A percentile compares a stretch with the other conserved stretches of the same genome.
Evolutionary conservation across 345 rosid genomes (phyloP).

Genomic region (Salix dunnii): DNA sequence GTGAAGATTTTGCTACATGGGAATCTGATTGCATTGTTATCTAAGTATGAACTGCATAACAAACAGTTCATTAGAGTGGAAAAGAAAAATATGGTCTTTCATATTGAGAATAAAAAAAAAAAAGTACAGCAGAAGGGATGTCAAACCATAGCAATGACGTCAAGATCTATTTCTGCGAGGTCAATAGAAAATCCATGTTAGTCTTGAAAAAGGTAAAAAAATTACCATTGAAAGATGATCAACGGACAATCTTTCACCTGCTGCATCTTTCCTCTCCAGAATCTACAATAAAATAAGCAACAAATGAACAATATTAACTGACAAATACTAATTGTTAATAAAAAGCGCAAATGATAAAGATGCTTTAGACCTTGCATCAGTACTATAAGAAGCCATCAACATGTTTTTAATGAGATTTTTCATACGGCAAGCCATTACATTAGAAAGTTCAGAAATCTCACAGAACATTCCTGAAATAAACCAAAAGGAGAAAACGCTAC

Average conservation of each 20-base stretch:
- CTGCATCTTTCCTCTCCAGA: slow-evolving; percentile 50
- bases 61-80: not conserved
- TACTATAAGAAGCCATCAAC: not conserved
- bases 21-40: not conserved
- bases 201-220: not conserved
- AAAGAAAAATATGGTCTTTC: not conserved
- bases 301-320: slow-evolving; percentile 4
- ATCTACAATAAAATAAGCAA: slow-evolving; percentile 44
- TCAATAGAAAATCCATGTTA: not conserved
- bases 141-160: not conserved
- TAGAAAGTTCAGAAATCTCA: not conserved
- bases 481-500: not conserved
- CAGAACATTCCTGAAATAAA: not conserved
- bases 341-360: not conserved
- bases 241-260: slow-evolving; percentile 41
- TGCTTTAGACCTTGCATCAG: slow-evolving; percentile 4
- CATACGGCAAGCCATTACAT: not conserved
- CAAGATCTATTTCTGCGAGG: not conserved
- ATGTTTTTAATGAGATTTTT: not conserved
- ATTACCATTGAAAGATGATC: slow-evolving; percentile 73
- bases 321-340: not conserved
- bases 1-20: not conserved
- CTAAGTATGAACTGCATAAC: not conserved
- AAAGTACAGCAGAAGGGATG: not conserved
- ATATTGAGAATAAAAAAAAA: not conserved